Evolutionary conservation across 306 rosid species (phyloP), one percentile per base, ranked within the genome.

Genomic region (Malus sylvestris): DNA sequence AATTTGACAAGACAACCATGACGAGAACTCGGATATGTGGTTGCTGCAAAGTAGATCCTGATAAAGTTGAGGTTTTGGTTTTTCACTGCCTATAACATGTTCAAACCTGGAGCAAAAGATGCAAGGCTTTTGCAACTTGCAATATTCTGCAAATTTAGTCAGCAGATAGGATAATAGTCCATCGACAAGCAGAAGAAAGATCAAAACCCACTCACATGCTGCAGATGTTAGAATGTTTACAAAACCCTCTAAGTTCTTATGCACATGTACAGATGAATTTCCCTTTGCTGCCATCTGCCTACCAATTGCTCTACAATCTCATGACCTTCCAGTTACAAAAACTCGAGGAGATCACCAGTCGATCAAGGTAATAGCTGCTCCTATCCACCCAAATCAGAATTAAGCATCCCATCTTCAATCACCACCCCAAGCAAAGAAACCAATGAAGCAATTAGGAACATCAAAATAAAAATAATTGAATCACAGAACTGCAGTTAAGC

Each of bases 141-240:
- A 93, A 80, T 85, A 86, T 40, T 78, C 71, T 32, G 97, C 97
- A 83, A 91, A 88, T 64, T 75, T 91, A 51, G 86, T 86, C 58
- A 91, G 82, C 65, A 87, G 61, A 79, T 87, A 90, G 30, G 93
- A 91, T 57, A 93, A 63, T 53, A 78, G 73, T 75, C 88, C 89
- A 81, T 91, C 78, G 22, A 88, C 23, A 67, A 91, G 83, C 85
- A 93, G 83, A 69, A 91, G 87, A 82, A 91, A 88, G 64, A 91
- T 86, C 88, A 93, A 86, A 73, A 90, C 45, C 98, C 97, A 93
- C 85, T 91, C 98, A 84, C 93, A 91, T 85, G 91, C 93, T 81
- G 93, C 93, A 73, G 85, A 84, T 73, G 84, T 76, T 66, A 93
- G 85, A 84, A 80, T 72, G 64, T 82, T 38, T 23, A 74, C 65